Percentiles rank a stretch among this genome's conserved stretches.
Evolutionary conservation across 2,329 filamentous ascomycete genomes (phyloP).

Genomic region (Trichophyton benhamiae): DNA sequence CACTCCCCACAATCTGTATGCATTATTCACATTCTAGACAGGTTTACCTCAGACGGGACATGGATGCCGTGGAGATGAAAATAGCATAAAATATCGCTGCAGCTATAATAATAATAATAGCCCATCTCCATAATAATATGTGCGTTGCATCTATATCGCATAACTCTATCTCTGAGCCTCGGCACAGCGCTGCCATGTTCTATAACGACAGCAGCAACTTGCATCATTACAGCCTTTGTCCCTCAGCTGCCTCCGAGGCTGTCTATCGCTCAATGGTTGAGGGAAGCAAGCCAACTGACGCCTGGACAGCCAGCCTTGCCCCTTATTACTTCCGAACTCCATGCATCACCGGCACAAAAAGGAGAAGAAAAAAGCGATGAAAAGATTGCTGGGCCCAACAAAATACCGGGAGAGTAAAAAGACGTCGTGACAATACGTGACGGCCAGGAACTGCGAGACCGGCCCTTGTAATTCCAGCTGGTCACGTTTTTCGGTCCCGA

Average conservation of each 20-base stretch:
- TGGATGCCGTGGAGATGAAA: neutral
- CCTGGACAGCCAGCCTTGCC: neutral
- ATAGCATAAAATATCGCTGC: neutral
- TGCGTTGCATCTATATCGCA: neutral
- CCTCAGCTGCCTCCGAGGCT: neutral
- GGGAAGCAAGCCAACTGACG: neutral
- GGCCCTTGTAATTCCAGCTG: neutral
- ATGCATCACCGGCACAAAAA: neutral
- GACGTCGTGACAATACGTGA: constrained; percentile 4
- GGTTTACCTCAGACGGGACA: neutral
- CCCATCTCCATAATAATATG: neutral
- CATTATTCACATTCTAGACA: neutral
- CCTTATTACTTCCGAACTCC: neutral
- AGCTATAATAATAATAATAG: neutral
- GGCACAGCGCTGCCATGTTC: neutral
- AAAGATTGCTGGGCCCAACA: neutral
- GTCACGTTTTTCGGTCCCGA: constrained; percentile 5
- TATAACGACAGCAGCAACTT: neutral
- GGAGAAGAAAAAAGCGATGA: neutral
- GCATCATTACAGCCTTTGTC: neutral
- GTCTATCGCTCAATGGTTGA: neutral
- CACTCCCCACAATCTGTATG: no score
- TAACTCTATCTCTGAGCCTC: constrained; percentile 3
- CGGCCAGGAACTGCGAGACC: neutral
- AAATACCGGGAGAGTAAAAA: neutral